Conservation (phyloP, 2,329 filamentous ascomycete species). For the Ophiostoma montium region DNA sequence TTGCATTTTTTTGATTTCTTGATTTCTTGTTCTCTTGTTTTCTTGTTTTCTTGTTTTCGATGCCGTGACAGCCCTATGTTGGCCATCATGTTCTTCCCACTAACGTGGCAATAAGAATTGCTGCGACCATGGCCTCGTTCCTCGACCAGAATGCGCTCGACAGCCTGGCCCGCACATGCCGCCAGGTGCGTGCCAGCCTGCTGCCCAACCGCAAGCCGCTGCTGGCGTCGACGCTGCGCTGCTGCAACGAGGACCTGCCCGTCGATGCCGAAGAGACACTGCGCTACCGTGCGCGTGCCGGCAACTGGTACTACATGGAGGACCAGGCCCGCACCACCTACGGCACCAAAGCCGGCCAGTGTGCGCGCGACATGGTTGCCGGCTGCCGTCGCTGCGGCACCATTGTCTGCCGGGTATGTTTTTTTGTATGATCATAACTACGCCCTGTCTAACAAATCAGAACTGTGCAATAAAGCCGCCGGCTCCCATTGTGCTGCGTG, state of each 20-base stretch:
- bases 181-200: slow-evolving; percentile 62
- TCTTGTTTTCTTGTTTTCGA: not conserved
- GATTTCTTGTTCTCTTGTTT: not conserved
- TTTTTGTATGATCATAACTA: not conserved
- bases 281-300: slow-evolving; percentile 41
- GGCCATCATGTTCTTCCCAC: slow-evolving; percentile 1
- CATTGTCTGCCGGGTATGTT: slow-evolving; percentile 63
- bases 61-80: not conserved
- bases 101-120: slow-evolving; percentile 41
- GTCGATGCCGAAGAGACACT: slow-evolving; percentile 41
- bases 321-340: slow-evolving; percentile 30
- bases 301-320: slow-evolving; percentile 47
- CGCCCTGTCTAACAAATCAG: slow-evolving; percentile 27
- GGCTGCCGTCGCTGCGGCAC: slow-evolving; percentile 66
- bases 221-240: slow-evolving; percentile 62
- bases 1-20: too few species aligned
- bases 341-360: slow-evolving; percentile 58
- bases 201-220: slow-evolving; percentile 66
- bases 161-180: slow-evolving; percentile 68
- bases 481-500: slow-evolving; percentile 48
- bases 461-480: slow-evolving; percentile 85
- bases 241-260: slow-evolving; percentile 52
- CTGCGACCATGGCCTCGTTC: slow-evolving; percentile 56
- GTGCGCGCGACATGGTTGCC: slow-evolving; percentile 75
- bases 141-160: slow-evolving; percentile 83